phyloP scores from a whole-genome alignment of 2,329 filamentous ascomycete genomes.

The Ophiocordyceps camponoti-rufipedis region DNA sequence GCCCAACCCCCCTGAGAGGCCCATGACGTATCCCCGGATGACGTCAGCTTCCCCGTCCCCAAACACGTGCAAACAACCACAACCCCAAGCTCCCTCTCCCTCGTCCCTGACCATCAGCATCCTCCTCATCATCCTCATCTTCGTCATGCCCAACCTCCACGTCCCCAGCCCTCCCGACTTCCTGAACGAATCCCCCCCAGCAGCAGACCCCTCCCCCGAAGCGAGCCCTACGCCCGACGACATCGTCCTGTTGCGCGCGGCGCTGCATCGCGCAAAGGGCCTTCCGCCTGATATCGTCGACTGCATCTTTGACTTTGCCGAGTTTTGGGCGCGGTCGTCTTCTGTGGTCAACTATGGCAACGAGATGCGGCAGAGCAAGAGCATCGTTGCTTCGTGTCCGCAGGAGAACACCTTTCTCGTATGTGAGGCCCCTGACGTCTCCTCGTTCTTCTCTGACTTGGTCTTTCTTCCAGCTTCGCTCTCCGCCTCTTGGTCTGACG shows the following conservation, averaged over 20 bases:
- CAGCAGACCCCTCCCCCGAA: no score
- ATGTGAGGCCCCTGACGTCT: conserved; percentile 3
- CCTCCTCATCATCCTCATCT: no score
- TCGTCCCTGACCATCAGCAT: no score
- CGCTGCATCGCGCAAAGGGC: conserved; percentile 22
- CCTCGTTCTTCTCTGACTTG: no score
- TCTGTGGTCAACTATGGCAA: conserved; percentile 12
- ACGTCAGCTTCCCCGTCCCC: no score
- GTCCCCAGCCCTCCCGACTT: no score
- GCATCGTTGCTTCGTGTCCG: conserved; percentile 7
- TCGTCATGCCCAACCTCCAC: no score
- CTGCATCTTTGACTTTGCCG: conserved; percentile 36
- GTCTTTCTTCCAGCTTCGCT: conserved; percentile 12
- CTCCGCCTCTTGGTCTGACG: conserved; percentile 19
- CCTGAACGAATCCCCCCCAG: no score
- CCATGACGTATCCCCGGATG: no score
- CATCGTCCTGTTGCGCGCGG: conserved; percentile 27
- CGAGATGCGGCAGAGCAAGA: conserved; percentile 7
- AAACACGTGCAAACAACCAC: no score
- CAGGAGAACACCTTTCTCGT: conserved; percentile 17
- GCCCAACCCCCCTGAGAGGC: no score
- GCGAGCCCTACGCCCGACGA: conserved; percentile 23
- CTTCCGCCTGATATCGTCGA: conserved; percentile 39
- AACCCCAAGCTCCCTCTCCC: no score
- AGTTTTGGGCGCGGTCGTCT: conserved; percentile 40